Evolutionary conservation across 257 asterid species (phyloP), one percentile per base, ranked within the genome.

Genomic region (Lycium barbarum): DNA sequence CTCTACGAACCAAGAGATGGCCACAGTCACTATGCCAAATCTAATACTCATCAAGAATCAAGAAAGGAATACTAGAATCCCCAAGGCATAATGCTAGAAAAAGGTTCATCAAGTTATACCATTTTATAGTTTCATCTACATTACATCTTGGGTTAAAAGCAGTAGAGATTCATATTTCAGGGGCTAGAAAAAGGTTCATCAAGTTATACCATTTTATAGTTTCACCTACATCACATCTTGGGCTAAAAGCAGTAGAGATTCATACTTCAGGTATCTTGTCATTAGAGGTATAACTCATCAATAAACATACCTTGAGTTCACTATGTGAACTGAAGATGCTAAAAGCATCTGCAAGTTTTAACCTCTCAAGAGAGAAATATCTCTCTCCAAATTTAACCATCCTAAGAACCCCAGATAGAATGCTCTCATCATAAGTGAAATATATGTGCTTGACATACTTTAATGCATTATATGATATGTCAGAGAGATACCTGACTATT

Each of bases 51-150:
- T 73, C 80, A n/a, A 74, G 62, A 74, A 74, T 73, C 80, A n/a
- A 74, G 62, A 74, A 74, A 74, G 62, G 49, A 74, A 22, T 49
- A 74, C 62, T 6, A 33, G 35, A 51, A 54, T 49, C 62, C 43
- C 22, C 81, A 49, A 74, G 40, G 40, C 81, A 74, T 47, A 74
- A 74, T 73, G 49, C 61, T 47, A 26, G 62, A 18, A 51, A 49
- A 74, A 49, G 8, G n/a, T 74, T 74, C 81, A 74, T 49, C 62
- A 74, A 49, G 45, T 74, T 74, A 49, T 74, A 49, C 22, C 81
- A 74, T 49, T 62, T 62, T n/a, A 62, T 22, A n/a, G 68, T 62
- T 62, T 20, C 36, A 62, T 36, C 68, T 20, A 62, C 68, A 62
- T 62, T 36, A 20, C 68, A 62, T 62, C 26, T 59, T 59, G 65